phyloP scores from a whole-genome alignment of 352 stramenopile species.

The Phytophthora sansomeana region DNA sequence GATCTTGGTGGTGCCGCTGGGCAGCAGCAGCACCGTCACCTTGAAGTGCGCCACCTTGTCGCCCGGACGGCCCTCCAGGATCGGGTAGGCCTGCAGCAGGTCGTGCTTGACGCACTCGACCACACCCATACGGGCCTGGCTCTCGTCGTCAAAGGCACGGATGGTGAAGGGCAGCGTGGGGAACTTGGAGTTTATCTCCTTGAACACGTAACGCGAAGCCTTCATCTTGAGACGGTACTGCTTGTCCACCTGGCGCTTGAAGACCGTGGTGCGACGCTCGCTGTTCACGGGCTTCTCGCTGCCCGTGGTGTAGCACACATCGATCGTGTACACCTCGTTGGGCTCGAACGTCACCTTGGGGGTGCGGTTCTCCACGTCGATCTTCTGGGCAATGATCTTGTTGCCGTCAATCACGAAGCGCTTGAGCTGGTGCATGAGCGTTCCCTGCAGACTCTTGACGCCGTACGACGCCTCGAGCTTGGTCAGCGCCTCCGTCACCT shows the following conservation, averaged over 20 bases:
- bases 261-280: constrained; percentile 97
- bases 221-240: constrained; percentile 97
- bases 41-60: constrained; percentile 99
- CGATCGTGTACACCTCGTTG: constrained; percentile 98
- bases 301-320: constrained; percentile 98
- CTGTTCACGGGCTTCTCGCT: constrained; percentile 95
- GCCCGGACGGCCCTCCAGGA: constrained; percentile 95
- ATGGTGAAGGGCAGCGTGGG: constrained; percentile 99
- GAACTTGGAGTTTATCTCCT: constrained; percentile 98
- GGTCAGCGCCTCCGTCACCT: constrained; percentile 95
- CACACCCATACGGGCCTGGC: constrained; percentile 97
- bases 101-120: constrained; percentile 98
- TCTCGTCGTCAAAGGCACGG: constrained; percentile 95
- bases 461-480: constrained; percentile 96
- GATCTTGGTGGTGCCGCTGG: constrained; percentile 96
- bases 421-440: constrained; percentile 99
- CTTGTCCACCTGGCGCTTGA: constrained; percentile 99
- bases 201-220: constrained; percentile 95
- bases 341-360: constrained; percentile 95
- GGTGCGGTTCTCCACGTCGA: constrained; percentile 91
- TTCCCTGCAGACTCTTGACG: constrained; percentile 97
- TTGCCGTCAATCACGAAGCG: constrained; percentile 98
- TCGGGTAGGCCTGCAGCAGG: constrained; percentile 97
- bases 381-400: constrained; percentile 95
- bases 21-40: constrained; percentile 98